phyloP scores from a whole-genome alignment of 495 filamentous ascomycete species.

The Penicillium fimorum region DNA sequence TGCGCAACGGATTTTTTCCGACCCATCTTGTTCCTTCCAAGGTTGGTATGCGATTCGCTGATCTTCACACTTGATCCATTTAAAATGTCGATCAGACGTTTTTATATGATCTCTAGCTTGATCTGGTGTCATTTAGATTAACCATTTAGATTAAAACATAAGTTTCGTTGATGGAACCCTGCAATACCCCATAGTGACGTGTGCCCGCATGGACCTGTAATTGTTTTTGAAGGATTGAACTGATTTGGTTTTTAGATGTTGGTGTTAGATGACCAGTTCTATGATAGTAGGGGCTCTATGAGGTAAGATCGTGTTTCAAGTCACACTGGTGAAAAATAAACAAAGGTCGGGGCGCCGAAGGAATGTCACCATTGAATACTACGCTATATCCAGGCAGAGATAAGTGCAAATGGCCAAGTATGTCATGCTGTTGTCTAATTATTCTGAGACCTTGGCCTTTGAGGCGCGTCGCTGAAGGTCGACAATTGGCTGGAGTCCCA shows the following conservation, averaged over 20 bases:
- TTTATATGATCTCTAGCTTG: not conserved
- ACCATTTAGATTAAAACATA: not conserved
- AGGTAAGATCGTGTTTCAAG: too few relatives aligned
- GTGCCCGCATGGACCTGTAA: too few relatives aligned
- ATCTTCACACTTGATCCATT: not conserved
- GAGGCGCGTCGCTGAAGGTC: too few relatives aligned
- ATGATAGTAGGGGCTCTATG: too few relatives aligned
- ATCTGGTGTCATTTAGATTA: not conserved
- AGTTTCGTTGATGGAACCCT: not conserved
- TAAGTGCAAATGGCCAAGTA: not conserved
- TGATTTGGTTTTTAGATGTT: too few relatives aligned
- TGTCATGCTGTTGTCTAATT: not conserved
- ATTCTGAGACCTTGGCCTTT: not conserved
- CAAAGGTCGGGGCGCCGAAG: too few relatives aligned
- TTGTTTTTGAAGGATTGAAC: not conserved
- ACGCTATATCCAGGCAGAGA: not conserved
- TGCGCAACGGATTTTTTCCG: not conserved
- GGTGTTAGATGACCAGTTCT: too few relatives aligned
- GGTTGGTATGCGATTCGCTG: not conserved
- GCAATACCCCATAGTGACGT: not conserved
- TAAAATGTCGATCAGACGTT: not conserved
- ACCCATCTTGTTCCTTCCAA: not conserved
- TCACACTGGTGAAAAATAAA: too few relatives aligned
- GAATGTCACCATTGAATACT: not conserved
- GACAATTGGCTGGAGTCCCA: not conserved